Conservation (phyloP, 305 asterid genomes). For the Fraxinus greggii region DNA sequence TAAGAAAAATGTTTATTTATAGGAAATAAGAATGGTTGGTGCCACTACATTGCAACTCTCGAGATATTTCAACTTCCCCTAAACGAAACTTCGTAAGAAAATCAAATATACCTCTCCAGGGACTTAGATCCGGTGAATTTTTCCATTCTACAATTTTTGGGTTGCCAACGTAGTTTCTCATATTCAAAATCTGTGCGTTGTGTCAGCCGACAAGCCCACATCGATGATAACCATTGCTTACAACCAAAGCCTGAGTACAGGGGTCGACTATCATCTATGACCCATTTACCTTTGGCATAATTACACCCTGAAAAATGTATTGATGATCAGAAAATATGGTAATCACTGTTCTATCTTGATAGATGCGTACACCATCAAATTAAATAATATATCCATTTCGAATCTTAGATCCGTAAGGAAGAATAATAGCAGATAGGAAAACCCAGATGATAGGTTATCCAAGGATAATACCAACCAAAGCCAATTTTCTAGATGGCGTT, state of each 20-base stretch:
- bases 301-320: constrained; percentile 59
- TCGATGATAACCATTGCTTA: constrained; percentile 85
- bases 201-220: constrained; percentile 98
- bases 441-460: constrained; percentile 1
- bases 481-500: neutral
- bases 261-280: constrained; percentile 56
- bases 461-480: constrained; percentile 13
- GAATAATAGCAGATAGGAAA: neutral
- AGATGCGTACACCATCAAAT: constrained; percentile 13
- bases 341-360: neutral
- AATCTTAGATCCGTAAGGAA: neutral
- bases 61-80: constrained; percentile 11
- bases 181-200: constrained; percentile 90
- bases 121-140: constrained; percentile 66
- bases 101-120: constrained; percentile 52
- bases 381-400: neutral
- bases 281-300: constrained; percentile 84
- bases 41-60: neutral
- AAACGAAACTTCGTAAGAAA: constrained; percentile 23
- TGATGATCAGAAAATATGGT: constrained; percentile 22
- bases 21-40: neutral
- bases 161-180: constrained; percentile 82
- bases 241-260: constrained; percentile 86
- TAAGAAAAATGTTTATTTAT: neutral
- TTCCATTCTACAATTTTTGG: constrained; percentile 73